Conservation (phyloP, 129 eudicot genomes). For the sunflower (Helianthus annuus) region HanXRQr2.0-SUNRISE NC_035441.2:118526111-118526610, state of each 20-base stretch:
- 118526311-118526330: slow-evolving; percentile 55
- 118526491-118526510: too few species aligned
- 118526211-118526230: slow-evolving; percentile 69
- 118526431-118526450: slow-evolving; percentile 2
- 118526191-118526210: slow-evolving; percentile 61
- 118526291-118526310: slow-evolving; percentile 68
- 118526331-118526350: slow-evolving; percentile 15
- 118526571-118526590: too few species aligned
- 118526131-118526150: slow-evolving; percentile 58
- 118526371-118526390: slow-evolving; percentile 4
- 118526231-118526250: slow-evolving; percentile 58
- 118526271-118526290: slow-evolving; percentile 67
- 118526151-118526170: slow-evolving; percentile 43
- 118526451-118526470: background rate
- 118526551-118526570: too few species aligned
- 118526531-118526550: too few species aligned
- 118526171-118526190: slow-evolving; percentile 47
- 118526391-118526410: background rate
- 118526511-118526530: too few species aligned
- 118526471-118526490: too few species aligned
- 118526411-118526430: slow-evolving; percentile 1
- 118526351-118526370: background rate
- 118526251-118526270: slow-evolving; percentile 60
- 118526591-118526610: too few species aligned
- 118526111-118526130: slow-evolving; percentile 66